Percentiles rank a stretch among this genome's conserved stretches.
phyloP scores from a whole-genome alignment of 768 basidiomycete species.

The Leccinellum albellum region DNA sequence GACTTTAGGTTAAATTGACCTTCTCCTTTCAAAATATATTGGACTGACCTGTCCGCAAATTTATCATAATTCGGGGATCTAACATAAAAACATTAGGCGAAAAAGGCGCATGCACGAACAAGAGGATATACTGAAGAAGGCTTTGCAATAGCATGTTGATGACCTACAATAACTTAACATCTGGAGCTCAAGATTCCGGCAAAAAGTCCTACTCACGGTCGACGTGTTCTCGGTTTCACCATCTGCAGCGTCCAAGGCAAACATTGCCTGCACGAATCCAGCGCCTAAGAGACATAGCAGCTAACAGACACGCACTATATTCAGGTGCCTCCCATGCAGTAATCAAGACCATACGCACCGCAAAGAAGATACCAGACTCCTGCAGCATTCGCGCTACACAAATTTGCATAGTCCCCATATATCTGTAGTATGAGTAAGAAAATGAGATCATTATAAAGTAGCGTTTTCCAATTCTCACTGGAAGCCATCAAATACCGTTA shows the following conservation, averaged over 20 bases:
- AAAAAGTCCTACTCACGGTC: constrained; percentile 36
- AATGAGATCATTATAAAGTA: not conserved
- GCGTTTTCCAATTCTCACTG: constrained; percentile 45
- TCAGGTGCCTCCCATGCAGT: not conserved
- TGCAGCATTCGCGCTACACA: constrained; percentile 90
- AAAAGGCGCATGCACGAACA: not conserved
- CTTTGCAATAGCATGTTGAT: constrained; percentile 75
- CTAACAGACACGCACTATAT: constrained; percentile 33
- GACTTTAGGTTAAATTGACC: not conserved
- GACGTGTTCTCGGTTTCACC: constrained; percentile 57
- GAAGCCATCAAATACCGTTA: constrained; percentile 79
- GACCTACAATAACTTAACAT: constrained; percentile 40
- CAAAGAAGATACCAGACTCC: constrained; percentile 91
- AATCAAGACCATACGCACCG: constrained; percentile 43
- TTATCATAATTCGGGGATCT: constrained; percentile 67
- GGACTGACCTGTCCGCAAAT: constrained; percentile 45
- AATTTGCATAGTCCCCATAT: constrained; percentile 91
- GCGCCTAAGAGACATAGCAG: constrained; percentile 76
- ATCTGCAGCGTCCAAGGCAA: constrained; percentile 89
- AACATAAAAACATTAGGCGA: not conserved
- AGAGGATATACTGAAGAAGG: constrained; percentile 59
- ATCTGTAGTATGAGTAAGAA: constrained; percentile 38
- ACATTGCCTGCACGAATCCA: constrained; percentile 84
- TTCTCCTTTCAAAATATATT: not conserved
- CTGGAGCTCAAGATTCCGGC: not conserved